Conservation (phyloP, 306 rosid genomes). For the Rubus parviflorus region DNA sequence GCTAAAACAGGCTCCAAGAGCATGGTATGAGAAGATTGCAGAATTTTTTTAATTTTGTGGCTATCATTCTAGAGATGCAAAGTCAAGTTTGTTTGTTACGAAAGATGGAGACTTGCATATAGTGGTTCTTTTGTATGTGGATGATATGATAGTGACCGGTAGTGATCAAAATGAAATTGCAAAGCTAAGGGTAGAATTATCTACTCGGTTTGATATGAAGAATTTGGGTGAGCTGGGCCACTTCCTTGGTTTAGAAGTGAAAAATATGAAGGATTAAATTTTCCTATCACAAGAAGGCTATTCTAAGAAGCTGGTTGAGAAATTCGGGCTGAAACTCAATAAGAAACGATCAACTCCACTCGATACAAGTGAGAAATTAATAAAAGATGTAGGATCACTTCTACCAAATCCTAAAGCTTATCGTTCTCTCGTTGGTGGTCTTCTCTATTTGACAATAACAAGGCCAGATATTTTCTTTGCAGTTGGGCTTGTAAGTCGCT, state of each 20-base stretch:
- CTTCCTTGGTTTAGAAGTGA: constrained; percentile 14
- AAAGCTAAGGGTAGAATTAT: neutral
- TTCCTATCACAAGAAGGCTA: neutral
- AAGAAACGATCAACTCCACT: neutral
- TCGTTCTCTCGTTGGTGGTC: neutral
- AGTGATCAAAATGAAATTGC: neutral
- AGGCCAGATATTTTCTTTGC: neutral
- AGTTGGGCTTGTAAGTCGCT: neutral
- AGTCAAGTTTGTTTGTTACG: neutral
- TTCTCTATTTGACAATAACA: neutral
- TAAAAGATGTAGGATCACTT: neutral
- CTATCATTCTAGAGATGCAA: neutral
- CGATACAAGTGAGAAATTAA: neutral
- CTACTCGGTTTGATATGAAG: neutral
- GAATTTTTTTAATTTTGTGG: neutral
- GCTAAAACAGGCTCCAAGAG: too few species aligned
- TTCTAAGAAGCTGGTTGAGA: neutral
- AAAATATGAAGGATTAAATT: neutral
- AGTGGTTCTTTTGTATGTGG: constrained; percentile 1
- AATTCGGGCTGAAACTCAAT: neutral
- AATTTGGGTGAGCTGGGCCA: neutral
- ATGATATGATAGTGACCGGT: neutral
- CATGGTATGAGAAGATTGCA: neutral
- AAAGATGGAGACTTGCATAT: neutral
- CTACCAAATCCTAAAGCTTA: neutral